Base-by-base conservation (phyloP, 306 rosid genomes). In the Ziziphus jujuba region DNA sequence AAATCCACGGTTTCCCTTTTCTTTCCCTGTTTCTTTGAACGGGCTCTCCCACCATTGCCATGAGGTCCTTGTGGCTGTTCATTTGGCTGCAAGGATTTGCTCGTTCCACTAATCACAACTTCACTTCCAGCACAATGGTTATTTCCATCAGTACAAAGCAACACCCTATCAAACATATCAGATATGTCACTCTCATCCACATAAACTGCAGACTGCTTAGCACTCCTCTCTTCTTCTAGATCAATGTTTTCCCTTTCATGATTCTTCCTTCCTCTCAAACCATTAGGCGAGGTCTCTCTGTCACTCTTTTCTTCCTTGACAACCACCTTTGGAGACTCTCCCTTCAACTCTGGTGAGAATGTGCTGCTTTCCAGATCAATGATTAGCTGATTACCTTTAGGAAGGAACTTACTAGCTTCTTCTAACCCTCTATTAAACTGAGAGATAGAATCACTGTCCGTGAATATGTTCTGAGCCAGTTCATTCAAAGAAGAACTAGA, bases 361-460 rank as follows among this genome's bases (percentile, higher is more conserved):
- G 28, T 6, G 43, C 22, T 40, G 62, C 74, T 80, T 33, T 82
- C 83, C 23, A 84, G 56, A 61, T 86, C 83, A 65, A 83, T 60
- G 51, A 71, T 48, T 52, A 88, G 70, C 67, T 75, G 84, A 72
- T 67, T 58, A 9, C 59, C 59, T 56, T 63, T 82, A 2, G 96
- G 96, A 74, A 91, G 96, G 85, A 91, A 91, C 79, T 86, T 88
- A 16, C 93, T 91, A 47, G 96, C 97, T 73, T 91, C 96, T 89
- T 91, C 97, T 38, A 88, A 67, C 38, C 97, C 97, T 78, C 80
- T 86, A 53, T 57, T 79, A 69, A 88, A 91, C 74, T 86, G 96
- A 74, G 75, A 77, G 51, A 88, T 71, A 47, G 96, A 88, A 22
- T 82, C 82, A 51, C 68, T 86, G 62, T 86, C 81, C 48, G 81